These are phyloP conservation scores for Sporisorium reilianum DNA, from an alignment of 1,284 basidiomycete genomes.

Conservation along the genomic window DNA sequence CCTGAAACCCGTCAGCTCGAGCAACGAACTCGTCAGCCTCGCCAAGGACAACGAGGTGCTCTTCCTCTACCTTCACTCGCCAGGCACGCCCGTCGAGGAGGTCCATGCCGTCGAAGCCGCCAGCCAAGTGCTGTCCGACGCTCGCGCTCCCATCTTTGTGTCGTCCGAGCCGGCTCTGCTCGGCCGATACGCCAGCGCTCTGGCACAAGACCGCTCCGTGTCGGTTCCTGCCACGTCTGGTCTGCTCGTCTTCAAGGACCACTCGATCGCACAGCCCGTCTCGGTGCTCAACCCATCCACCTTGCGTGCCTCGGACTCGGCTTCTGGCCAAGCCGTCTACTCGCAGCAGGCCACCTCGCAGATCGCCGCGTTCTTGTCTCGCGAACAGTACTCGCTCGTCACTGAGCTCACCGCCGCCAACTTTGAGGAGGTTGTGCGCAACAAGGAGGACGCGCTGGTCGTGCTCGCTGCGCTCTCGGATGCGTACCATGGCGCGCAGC, in stretches of 20 bases:
- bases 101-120: constrained; percentile 35
- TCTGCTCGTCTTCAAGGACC: constrained; percentile 67
- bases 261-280: constrained; percentile 40
- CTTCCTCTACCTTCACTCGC: constrained; percentile 61
- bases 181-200: constrained; percentile 32
- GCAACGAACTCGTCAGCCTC: constrained; percentile 29
- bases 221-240: constrained; percentile 37
- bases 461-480: constrained; percentile 62
- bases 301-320: constrained; percentile 11
- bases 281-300: constrained; percentile 37
- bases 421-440: constrained; percentile 57
- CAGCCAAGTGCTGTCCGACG: constrained; percentile 26
- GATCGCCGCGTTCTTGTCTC: constrained; percentile 50
- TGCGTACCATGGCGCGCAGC: constrained; percentile 38
- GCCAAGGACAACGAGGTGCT: constrained; percentile 54
- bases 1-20: constrained; percentile 37
- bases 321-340: constrained; percentile 14
- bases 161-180: constrained; percentile 54
- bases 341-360: constrained; percentile 18
- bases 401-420: constrained; percentile 56
- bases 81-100: constrained; percentile 36
- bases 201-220: constrained; percentile 17
- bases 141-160: constrained; percentile 39
- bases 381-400: constrained; percentile 54
- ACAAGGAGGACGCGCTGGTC: constrained; percentile 45